Evolutionary conservation across 495 filamentous ascomycete species (phyloP), one percentile per base, ranked within the genome.

Genomic region (Friedmanniomyces endolithicus): DNA sequence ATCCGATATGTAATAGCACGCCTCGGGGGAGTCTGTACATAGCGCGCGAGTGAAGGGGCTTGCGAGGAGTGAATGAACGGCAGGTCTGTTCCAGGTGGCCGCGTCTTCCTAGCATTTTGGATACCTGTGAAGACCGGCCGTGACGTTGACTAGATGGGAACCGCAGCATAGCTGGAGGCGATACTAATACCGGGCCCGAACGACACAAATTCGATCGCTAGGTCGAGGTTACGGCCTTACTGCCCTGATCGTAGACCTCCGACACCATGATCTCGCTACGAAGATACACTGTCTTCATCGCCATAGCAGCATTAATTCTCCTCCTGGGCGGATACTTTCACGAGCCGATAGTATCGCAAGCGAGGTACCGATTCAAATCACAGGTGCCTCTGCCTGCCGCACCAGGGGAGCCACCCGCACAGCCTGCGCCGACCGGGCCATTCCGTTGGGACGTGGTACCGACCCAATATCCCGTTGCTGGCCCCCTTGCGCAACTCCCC

Each of bases 361-460:
- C 49, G 20, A 41, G 17, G 19, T 40, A 23, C 31, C 49, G 49
- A 8, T 40, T 52, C 35, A 7, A 33, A 16, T 37, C n/a, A 1
- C 33, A 23, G 24, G 11, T 24, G 6, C 35, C 48, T 11, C 33
- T 52, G n/a, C 27, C 20, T 23, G 16, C 40, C 37, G 3, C 37
- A 53, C 41, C 24, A 4, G 52, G 44, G 16, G 31, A 27, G 23
- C 2, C 52, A 37, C 29, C 47, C 16, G 23, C 14, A n/a, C 6
- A 33, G 20, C 12, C 11, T 23, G n/a, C 25, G 2, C 33, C 39
- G 11, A 17, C 24, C 23, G 43, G 44, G 3, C 22, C 48, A 11
- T 52, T 61, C 25, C 37, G 39, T 1, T 59, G 54, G 59, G 59
- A 56, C 11, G 23, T 7, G 6, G 52, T 62, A 23, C 55, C 52